phyloP scores from a whole-genome alignment of 176 grass and related monocot species.

The Zoysia pacifica region DNA sequence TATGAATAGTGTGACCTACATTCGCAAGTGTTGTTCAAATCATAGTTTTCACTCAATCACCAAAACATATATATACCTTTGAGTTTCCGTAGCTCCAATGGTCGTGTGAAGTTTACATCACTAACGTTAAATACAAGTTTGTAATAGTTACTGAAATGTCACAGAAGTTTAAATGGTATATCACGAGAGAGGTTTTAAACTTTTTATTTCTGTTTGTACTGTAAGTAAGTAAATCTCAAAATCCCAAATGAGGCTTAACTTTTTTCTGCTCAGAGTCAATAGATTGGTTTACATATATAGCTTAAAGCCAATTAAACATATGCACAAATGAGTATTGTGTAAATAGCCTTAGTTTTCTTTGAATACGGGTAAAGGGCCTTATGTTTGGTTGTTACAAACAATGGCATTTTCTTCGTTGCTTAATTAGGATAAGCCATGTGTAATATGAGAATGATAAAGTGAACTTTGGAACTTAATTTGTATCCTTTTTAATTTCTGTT shows the following conservation, averaged over 20 bases:
- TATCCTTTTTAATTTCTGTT: background rate
- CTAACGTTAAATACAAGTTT: background rate
- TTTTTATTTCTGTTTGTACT: background rate
- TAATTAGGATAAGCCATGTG: background rate
- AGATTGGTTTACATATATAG: slow-evolving; percentile 20
- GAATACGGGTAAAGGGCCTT: background rate
- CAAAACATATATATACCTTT: too few species aligned
- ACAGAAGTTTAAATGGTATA: slow-evolving; percentile 5
- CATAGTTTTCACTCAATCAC: too few species aligned
- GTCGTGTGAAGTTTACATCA: background rate
- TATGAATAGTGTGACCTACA: too few species aligned
- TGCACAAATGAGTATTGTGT: background rate
- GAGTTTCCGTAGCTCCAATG: too few species aligned
- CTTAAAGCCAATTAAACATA: background rate
- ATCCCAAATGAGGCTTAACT: background rate
- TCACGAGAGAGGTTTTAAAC: background rate
- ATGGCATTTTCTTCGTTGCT: background rate
- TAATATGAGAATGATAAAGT: slow-evolving; percentile 5
- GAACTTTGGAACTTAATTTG: background rate
- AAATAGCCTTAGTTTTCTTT: background rate
- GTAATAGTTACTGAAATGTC: background rate
- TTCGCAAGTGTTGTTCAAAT: too few species aligned
- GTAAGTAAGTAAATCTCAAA: background rate
- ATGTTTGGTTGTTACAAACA: background rate
- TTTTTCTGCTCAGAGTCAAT: background rate